These are phyloP conservation scores for Verbena officinalis DNA, from an alignment of 257 asterid species.

Conservation along the genomic window DNA sequence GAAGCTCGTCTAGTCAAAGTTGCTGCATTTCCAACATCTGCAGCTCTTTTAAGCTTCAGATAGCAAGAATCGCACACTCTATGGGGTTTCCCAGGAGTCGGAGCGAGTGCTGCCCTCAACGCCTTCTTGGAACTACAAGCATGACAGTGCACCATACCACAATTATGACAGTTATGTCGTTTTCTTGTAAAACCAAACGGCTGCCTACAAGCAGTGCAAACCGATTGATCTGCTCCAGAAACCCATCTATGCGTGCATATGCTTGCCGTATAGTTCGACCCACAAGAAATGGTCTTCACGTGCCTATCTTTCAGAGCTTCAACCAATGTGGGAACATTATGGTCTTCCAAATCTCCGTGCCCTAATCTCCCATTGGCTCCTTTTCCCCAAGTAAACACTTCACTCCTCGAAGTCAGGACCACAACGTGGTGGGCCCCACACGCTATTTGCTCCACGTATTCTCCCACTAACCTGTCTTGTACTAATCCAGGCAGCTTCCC, in stretches of 20 bases:
- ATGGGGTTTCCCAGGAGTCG: slow-evolving; percentile 94
- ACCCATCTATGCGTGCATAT: slow-evolving; percentile 94
- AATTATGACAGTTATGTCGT: slow-evolving; percentile 81
- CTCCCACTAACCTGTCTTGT: slow-evolving; percentile 86
- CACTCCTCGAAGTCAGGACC: slow-evolving; percentile 79
- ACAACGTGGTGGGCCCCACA: slow-evolving; percentile 83
- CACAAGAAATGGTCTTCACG: slow-evolving; percentile 82
- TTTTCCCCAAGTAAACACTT: slow-evolving; percentile 86
- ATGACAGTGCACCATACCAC: slow-evolving; percentile 92
- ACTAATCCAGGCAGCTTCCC: slow-evolving; percentile 78
- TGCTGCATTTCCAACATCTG: slow-evolving; percentile 47
- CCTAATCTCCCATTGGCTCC: slow-evolving; percentile 94
- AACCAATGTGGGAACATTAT: slow-evolving; percentile 65
- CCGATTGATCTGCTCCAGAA: slow-evolving; percentile 88
- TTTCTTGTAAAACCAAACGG: slow-evolving; percentile 92
- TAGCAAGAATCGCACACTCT: slow-evolving; percentile 88
- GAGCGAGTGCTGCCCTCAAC: slow-evolving; percentile 81
- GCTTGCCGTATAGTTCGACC: slow-evolving; percentile 77
- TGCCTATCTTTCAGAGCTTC: slow-evolving; percentile 83
- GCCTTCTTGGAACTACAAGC: slow-evolving; percentile 94
- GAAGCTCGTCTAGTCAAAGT: slow-evolving; percentile 48
- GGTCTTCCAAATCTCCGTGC: slow-evolving; percentile 79
- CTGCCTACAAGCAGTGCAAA: slow-evolving; percentile 80
- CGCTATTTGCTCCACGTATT: slow-evolving; percentile 83
- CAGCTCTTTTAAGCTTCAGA: slow-evolving; percentile 65